Percentiles rank a stretch among this genome's conserved stretches.
phyloP scores from a whole-genome alignment of 306 rosid species.

The Rubus parviflorus region DNA sequence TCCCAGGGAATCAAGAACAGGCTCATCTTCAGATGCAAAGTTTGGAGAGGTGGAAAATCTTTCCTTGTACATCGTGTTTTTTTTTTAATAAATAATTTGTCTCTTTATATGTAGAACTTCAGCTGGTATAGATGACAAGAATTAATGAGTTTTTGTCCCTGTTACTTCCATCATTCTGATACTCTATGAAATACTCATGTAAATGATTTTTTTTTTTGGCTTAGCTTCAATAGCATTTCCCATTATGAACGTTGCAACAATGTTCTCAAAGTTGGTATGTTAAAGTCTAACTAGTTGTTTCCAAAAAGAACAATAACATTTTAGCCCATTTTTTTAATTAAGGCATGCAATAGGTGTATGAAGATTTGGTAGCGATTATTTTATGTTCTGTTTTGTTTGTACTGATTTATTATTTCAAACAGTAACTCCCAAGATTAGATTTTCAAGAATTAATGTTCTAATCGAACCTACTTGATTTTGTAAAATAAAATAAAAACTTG shows the following conservation, averaged over 20 bases:
- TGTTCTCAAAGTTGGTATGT: neutral
- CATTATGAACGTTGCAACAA: neutral
- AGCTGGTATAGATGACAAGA: neutral
- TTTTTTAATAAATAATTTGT: neutral
- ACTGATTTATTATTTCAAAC: neutral
- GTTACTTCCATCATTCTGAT: neutral
- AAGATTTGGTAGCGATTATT: neutral
- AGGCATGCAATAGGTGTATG: neutral
- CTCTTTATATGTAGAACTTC: neutral
- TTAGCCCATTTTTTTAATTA: neutral
- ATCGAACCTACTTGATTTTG: neutral
- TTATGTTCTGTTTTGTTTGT: neutral
- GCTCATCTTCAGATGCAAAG: conserved; percentile 67
- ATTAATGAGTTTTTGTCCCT: neutral
- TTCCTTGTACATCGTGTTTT: neutral
- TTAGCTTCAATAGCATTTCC: neutral
- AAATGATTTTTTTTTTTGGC: neutral
- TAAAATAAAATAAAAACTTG: neutral
- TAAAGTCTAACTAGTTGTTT: neutral
- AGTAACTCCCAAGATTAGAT: neutral
- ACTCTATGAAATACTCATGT: neutral
- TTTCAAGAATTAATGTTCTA: neutral
- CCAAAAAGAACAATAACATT: neutral
- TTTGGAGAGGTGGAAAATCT: conserved; percentile 86
- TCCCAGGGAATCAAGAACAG: conserved; percentile 76